These are phyloP conservation scores for Nicotiana attenuata DNA, from an alignment of 257 asterid genomes.

Conservation along the genomic window DNA sequence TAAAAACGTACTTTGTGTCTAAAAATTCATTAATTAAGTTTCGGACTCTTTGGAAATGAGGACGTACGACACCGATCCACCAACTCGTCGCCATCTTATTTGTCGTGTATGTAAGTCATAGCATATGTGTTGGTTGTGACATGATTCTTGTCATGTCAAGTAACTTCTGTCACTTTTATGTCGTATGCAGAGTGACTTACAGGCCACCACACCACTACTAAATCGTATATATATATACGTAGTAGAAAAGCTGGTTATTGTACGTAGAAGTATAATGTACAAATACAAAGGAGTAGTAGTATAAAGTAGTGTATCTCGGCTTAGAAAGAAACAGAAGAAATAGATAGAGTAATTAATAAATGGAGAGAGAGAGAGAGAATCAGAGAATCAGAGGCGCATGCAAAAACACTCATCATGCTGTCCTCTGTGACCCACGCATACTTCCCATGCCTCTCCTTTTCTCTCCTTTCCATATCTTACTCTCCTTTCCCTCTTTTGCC, in stretches of 20 bases:
- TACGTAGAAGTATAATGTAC: neutral
- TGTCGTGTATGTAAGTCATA: neutral
- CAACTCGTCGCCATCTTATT: neutral
- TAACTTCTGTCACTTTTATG: conserved; percentile 9
- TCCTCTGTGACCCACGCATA: conserved; percentile 48
- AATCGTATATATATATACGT: neutral
- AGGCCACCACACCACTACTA: neutral
- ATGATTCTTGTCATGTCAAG: conserved; percentile 6
- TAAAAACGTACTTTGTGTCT: too few species aligned
- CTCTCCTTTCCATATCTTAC: conserved; percentile 7
- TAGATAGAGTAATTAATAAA: neutral
- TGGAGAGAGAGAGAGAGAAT: neutral
- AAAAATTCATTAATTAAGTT: too few species aligned
- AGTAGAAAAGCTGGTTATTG: neutral
- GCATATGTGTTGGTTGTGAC: neutral
- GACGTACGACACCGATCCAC: neutral
- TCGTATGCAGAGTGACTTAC: neutral
- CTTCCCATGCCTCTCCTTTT: conserved; percentile 36
- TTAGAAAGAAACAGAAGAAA: neutral
- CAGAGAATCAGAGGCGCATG: conserved; percentile 70
- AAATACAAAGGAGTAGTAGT: neutral
- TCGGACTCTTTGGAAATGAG: neutral
- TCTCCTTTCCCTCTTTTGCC: conserved; percentile 11
- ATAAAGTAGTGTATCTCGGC: neutral
- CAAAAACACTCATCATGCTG: conserved; percentile 58